phyloP scores from a whole-genome alignment of 2,329 filamentous ascomycete species.

The Fusarium temperatum region DNA sequence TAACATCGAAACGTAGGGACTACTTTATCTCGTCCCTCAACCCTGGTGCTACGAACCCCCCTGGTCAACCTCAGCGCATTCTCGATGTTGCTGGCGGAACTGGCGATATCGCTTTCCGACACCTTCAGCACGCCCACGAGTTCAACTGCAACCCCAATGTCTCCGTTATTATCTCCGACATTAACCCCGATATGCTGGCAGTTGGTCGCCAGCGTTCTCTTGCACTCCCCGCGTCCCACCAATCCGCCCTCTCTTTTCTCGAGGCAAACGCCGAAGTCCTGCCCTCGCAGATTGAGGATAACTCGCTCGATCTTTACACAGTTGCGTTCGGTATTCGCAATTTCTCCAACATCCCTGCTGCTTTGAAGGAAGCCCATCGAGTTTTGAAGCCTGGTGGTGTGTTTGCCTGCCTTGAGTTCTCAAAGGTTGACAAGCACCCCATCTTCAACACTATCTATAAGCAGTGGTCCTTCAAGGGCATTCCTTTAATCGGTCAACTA shows the following conservation, averaged over 20 bases:
- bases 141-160: slow-evolving; percentile 79
- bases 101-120: slow-evolving; percentile 96
- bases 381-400: slow-evolving; percentile 94
- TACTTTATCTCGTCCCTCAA: slow-evolving; percentile 93
- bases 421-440: slow-evolving; percentile 78
- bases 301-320: slow-evolving; percentile 92
- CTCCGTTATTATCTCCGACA: slow-evolving; percentile 91
- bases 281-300: slow-evolving; percentile 66
- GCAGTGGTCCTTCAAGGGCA: slow-evolving; percentile 93
- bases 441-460: slow-evolving; percentile 90
- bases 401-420: slow-evolving; percentile 97
- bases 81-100: slow-evolving; percentile 97
- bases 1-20: slow-evolving; percentile 61
- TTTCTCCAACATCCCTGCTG: slow-evolving; percentile 90
- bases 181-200: slow-evolving; percentile 93
- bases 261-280: slow-evolving; percentile 91
- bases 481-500: slow-evolving; percentile 93
- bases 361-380: slow-evolving; percentile 82
- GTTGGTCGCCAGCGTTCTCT: slow-evolving; percentile 85
- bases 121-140: slow-evolving; percentile 88
- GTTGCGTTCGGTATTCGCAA: slow-evolving; percentile 98
- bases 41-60: slow-evolving; percentile 70
- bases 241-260: slow-evolving; percentile 74
- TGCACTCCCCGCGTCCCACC: slow-evolving; percentile 62
- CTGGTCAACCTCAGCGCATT: slow-evolving; percentile 69